Base-by-base conservation (phyloP, 129 eudicot species). In the Rutidosis leptorrhynchoides region DNA sequence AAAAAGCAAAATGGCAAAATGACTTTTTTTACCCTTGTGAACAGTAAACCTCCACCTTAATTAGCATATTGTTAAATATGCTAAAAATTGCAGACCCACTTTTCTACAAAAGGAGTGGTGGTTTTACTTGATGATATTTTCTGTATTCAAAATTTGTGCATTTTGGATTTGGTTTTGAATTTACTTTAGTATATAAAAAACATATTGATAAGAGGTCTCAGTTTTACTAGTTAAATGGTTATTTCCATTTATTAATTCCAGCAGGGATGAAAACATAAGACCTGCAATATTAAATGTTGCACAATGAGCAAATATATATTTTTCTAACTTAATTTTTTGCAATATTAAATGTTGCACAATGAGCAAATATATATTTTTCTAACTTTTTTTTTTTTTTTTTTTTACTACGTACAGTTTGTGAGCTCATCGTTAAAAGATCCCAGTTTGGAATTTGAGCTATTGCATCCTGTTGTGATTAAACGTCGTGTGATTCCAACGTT, bases 351-450 rank as follows among this genome's bases (percentile, higher is more conserved):
- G 29, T 32, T 23, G 5, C 9, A 48, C 1, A 48, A 48, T 46
- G 2, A 21, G 28, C 19, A n/a, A n/a, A n/a, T n/a, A n/a, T 0
- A n/a, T 28, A 22, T 27, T 54, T 19, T 57, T 20, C 37, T 37
- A 43, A 58, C 21, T 63, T 46, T n/a, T n/a, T n/a, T n/a, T n/a
- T n/a, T n/a, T 4, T n/a, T n/a, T n/a, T n/a, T n/a, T 58, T 62
- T 28, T 56, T 1, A 20, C 25, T 79, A 33, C 68, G 87, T 79
- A 33, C 68, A 90, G 93, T 86, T 89, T 70, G 97, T 89, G 79
- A 89, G 97, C 81, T 74, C 92, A 33, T 87, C 97, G 48, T 58
- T 93, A 74, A 89, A 89, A 81, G 92, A 93, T 30, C 95, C 85
- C 52, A 77, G 96, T 74, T 78, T 89, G 83, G 99, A 89, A 75